phyloP scores from a whole-genome alignment of 1,139 yeast genomes.

The Pichia sp. region DNA sequence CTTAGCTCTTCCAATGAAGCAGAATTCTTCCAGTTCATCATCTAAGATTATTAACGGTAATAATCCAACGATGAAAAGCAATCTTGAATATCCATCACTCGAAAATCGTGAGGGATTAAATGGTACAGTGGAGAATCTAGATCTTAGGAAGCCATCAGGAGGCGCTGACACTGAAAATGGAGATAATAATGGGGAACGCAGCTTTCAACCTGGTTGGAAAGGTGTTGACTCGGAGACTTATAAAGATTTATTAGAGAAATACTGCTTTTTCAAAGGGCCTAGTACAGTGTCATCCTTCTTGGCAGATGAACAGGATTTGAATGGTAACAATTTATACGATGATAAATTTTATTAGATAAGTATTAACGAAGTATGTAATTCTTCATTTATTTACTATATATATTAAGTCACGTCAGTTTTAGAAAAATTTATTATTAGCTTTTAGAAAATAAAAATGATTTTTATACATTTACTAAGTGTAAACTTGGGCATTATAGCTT shows the following conservation, averaged over 20 bases:
- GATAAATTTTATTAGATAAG: slow-evolving; percentile 11
- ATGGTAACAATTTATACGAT: slow-evolving; percentile 12
- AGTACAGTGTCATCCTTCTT: slow-evolving; percentile 30
- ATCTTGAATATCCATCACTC: not conserved
- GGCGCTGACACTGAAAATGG: not conserved
- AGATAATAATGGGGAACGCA: not conserved
- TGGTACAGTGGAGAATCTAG: not conserved
- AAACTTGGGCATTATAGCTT: slow-evolving; percentile 15
- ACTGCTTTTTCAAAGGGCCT: slow-evolving; percentile 56
- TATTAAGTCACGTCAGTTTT: not conserved
- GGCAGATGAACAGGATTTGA: slow-evolving; percentile 17
- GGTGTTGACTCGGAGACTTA: slow-evolving; percentile 47
- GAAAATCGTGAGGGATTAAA: not conserved
- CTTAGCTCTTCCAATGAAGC: not conserved
- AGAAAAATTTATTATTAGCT: not conserved
- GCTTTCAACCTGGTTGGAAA: not conserved
- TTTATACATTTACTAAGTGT: not conserved
- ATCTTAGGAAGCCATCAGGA: not conserved
- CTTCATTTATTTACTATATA: not conserved
- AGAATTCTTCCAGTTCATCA: not conserved
- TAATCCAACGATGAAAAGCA: not conserved
- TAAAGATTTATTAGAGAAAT: slow-evolving; percentile 63
- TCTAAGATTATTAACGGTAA: slow-evolving; percentile 5
- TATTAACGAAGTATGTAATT: not conserved
- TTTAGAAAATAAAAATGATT: not conserved